Base-by-base conservation (phyloP, 805 yeast species). In the Zygoascus ofunaensis region DNA sequence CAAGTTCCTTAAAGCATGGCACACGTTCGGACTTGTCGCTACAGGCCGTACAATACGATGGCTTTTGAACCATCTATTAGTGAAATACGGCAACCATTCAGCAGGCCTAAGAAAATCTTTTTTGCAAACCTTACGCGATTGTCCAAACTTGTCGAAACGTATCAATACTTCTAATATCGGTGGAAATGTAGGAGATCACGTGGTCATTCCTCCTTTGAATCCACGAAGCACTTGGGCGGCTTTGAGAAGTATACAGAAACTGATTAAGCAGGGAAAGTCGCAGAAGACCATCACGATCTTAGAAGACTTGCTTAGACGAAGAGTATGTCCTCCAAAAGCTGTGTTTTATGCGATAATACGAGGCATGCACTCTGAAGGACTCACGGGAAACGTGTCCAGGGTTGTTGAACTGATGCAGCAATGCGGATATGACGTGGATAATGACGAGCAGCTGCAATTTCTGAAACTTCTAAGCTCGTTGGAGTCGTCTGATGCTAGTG, bases 391-490 rank as follows among this genome's bases (percentile, higher is more conserved):
- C 15, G 28, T 39, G 8, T 40, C 42, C 15, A 18, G 36, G 4
- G 47, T 49, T 2, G 18, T 39, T 36, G 33, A 40, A 23, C 38
- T 39, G 46, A 49, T 49, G 53, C 20, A 18, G 15, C 38, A 44
- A 5, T 22, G 33, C n/a, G 53, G 53, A 8, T 44, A 49, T 32
- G 21, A 14, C 4, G 32, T 37, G 12, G 47, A 41, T 30, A 12
- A 34, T 7, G 44, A 41, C 18, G 36, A 30, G 15, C 36, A 41
- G n/a, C 20, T 44, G 37, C 34, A 35, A 21, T 12, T 39, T 12
- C 15, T 47, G 14, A 40, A 37, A 23, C 34, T 45, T 26, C 44
- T 42, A 33, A 26, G 28, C 39, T 21, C 12, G 14, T n/a, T n/a
- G n/a, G n/a, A n/a, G n/a, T n/a, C n/a, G n/a, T n/a, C n/a, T n/a